These are phyloP conservation scores for Colletotrichum sp. DNA, from an alignment of 2,329 filamentous ascomycete species.

Conservation along the genomic window DNA sequence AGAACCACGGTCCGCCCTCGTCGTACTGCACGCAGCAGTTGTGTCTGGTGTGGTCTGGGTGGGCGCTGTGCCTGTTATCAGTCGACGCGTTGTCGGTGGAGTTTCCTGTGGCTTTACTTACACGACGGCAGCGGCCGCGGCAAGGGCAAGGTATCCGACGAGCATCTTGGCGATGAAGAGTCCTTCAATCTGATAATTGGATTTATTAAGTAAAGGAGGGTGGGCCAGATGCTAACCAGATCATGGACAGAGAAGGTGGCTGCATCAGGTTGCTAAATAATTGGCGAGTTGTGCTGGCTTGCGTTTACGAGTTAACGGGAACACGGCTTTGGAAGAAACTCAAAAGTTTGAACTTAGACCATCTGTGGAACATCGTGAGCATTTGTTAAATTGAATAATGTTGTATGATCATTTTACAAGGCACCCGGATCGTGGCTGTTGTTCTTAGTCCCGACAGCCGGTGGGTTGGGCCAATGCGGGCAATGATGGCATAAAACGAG, in stretches of 20 bases:
- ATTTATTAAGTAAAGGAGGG: rapidly evolving
- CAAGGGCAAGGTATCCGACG: rapidly evolving
- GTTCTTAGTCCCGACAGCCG: not conserved
- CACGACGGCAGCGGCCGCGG: not conserved
- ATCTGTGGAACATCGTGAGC: not conserved
- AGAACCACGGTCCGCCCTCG: not conserved
- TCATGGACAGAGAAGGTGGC: rapidly evolving
- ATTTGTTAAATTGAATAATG: not conserved
- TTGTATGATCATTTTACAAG: not conserved
- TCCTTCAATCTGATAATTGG: not conserved
- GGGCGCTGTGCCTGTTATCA: not conserved
- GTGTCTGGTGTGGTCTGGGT: not conserved
- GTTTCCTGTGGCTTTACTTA: not conserved
- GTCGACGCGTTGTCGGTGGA: rapidly evolving
- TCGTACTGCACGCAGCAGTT: not conserved
- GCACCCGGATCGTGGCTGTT: not conserved
- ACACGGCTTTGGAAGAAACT: not conserved
- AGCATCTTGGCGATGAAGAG: not conserved
- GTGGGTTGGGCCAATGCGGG: not conserved
- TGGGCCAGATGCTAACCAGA: rapidly evolving
- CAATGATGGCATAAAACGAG: rapidly evolving
- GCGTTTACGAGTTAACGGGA: not conserved
- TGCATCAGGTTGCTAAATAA: not conserved
- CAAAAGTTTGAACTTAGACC: not conserved
- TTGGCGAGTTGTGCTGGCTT: not conserved